These are phyloP conservation scores for Penicillium sp. DNA, from an alignment of 2,329 filamentous ascomycete species.

Conservation along the genomic window DNA sequence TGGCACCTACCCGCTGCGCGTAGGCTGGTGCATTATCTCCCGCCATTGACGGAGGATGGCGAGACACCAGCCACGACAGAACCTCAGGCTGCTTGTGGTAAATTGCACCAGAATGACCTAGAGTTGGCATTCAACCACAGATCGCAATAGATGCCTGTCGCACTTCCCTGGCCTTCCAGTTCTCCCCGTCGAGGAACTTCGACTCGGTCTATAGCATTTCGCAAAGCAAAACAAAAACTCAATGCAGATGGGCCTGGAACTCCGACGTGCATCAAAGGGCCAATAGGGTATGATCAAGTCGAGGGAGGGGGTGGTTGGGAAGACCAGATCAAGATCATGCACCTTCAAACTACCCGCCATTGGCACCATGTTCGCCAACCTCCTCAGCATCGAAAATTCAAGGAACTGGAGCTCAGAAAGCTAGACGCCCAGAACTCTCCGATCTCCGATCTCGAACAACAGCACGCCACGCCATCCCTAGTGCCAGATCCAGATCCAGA, in stretches of 20 bases:
- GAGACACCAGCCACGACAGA: neutral
- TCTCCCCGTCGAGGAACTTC: neutral
- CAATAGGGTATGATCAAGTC: neutral
- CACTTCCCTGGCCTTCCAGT: neutral
- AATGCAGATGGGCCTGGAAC: neutral
- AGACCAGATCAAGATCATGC: neutral
- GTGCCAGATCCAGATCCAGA: constrained; percentile 1
- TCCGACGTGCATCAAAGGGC: neutral
- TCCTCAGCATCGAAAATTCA: neutral
- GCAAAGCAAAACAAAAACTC: neutral
- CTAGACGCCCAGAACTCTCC: neutral
- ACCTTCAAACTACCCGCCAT: neutral
- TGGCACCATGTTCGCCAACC: neutral
- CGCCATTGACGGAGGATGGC: neutral
- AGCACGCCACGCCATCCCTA: constrained; percentile 9
- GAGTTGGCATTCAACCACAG: too few relatives aligned
- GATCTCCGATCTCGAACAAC: neutral
- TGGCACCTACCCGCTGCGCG: constrained; percentile 19
- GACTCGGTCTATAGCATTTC: neutral
- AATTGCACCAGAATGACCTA: neutral
- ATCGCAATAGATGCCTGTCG: neutral
- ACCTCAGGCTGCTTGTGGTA: neutral
- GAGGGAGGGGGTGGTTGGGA: neutral
- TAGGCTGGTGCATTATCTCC: constrained; percentile 14
- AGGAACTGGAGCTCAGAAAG: neutral